Evolutionary conservation across 345 rosid species (phyloP), one percentile per base, ranked within the genome.

Genomic region (Eucalyptus sp.): DNA sequence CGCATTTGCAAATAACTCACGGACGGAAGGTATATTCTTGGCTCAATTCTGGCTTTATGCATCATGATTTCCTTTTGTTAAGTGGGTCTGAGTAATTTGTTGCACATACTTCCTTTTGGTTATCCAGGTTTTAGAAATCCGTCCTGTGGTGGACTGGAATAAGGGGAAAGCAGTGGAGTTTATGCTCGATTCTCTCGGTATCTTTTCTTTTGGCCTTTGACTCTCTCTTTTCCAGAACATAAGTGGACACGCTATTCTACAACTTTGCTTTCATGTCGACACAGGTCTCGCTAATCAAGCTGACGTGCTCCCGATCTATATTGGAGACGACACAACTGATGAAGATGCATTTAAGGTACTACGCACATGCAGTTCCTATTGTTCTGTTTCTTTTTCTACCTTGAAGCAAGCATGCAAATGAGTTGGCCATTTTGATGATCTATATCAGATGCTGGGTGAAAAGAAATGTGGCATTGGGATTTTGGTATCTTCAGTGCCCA

Each of bases 161-260:
- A 98, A 98, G 91, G 99, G 99, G 31, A 97, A 96, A 92, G 99
- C 99, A 8, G 97, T 97, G 3, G 95, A 96, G 90, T 97, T 97
- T 92, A 93, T 98, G 90, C 95, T 97, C 6, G 96, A 97, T 56
- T 95, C 98, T 87, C 97, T 98, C 8, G 99, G 99, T 97, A 83
- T 41, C 33, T 80, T 76, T 16, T 33, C 71, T 90, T 27, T 41
- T 44, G 48, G 29, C 51, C 87, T 41, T 52, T 43, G 29, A 33
- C 50, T 48, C 71, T 43, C 31, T 54, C 60, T 86, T 50, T 44
- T 62, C 27, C 20, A 13, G 48, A 46, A 46, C 71, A 17, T 56
- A 60, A 56, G 44, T 33, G 31, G 31, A 62, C 25, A 2, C 20
- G 18, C 52, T 29, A 49, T 76, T 33, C n/a, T 66, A 7, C 41